Evolutionary conservation across 305 asterid genomes (phyloP), one percentile per base, ranked within the genome.

Genomic region (Fraxinus ornus): DNA sequence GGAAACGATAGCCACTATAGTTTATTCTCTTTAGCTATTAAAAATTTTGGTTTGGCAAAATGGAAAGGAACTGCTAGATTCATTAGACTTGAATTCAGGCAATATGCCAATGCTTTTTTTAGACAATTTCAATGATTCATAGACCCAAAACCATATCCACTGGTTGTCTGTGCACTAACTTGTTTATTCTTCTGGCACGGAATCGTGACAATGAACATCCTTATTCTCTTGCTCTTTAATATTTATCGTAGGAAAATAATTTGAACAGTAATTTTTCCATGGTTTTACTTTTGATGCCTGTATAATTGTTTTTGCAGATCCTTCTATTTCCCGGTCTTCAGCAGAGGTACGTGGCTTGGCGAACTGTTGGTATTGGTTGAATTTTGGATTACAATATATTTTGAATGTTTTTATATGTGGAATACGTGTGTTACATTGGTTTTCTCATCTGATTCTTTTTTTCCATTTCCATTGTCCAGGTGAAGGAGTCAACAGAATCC

Each of bases 401-500:
- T 64, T 49, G 66, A 76, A 24, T 75, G 12, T 79, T 82, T 71
- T n/a, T 39, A 57, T 66, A 57, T 74, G 32, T 24, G 13, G 33
- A 22, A 66, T 70, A 76, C 36, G 17, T 60, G 1, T 81, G 82
- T 70, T 36, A 78, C 79, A 49, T 19, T 36, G 35, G 39, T 70
- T 49, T 12, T 39, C 55, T 9, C 41, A 35, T 79, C 78, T 5
- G 66, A 33, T 41, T 70, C 41, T 41, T 37, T 66, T 55, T 62
- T 75, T 47, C 75, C 22, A 71, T 86, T 80, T 57, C 33, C 49
- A 22, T 32, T 83, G 21, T 72, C 33, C 83, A 95, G 99, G 91
- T 86, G 76, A 93, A 91, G 87, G 97, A 91, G 85, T 77, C 91
- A 74, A 84, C 80, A 2, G 94, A 66, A 78, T 88, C 94, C 5